These are phyloP conservation scores for Talaromyces islandicus DNA, from an alignment of 2,329 filamentous ascomycete species.

Conservation along the genomic window DNA sequence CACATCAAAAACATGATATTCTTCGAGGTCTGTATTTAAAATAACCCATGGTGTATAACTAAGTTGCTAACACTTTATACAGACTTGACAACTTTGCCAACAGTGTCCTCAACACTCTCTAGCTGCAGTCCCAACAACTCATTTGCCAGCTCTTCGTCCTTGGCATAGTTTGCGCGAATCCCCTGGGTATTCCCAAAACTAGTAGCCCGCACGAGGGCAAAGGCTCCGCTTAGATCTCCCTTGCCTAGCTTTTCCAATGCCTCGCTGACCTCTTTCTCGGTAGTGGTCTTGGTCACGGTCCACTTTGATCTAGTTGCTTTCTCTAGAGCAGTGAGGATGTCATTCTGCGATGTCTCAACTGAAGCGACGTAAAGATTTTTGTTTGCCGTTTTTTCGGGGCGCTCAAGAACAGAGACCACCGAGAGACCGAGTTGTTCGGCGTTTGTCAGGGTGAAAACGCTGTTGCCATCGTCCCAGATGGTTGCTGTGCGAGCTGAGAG, in stretches of 20 bases:
- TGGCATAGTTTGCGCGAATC: slow-evolving; percentile 18
- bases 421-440: slow-evolving; percentile 48
- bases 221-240: slow-evolving; percentile 19
- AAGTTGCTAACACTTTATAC: not conserved
- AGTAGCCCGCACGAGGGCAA: slow-evolving; percentile 18
- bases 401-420: slow-evolving; percentile 46
- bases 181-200: slow-evolving; percentile 14
- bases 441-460: slow-evolving; percentile 47
- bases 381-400: slow-evolving; percentile 50
- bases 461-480: slow-evolving; percentile 53
- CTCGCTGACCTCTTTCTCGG: slow-evolving; percentile 17
- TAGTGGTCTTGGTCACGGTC: slow-evolving; percentile 38
- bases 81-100: slow-evolving; percentile 9
- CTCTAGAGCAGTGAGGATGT: slow-evolving; percentile 51
- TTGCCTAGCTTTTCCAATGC: slow-evolving; percentile 14
- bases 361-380: slow-evolving; percentile 54
- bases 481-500: slow-evolving; percentile 44
- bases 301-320: slow-evolving; percentile 48
- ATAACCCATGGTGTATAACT: not conserved
- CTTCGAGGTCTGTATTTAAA: not conserved
- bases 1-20: not conserved
- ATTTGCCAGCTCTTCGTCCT: slow-evolving; percentile 18
- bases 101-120: slow-evolving; percentile 16
- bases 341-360: slow-evolving; percentile 53
- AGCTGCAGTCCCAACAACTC: slow-evolving; percentile 16